Percentiles rank a stretch among this genome's conserved stretches.
These are phyloP conservation scores for Clonostachys rosea DNA, from an alignment of 2,329 filamentous ascomycete genomes.

Conservation along the genomic window DNA sequence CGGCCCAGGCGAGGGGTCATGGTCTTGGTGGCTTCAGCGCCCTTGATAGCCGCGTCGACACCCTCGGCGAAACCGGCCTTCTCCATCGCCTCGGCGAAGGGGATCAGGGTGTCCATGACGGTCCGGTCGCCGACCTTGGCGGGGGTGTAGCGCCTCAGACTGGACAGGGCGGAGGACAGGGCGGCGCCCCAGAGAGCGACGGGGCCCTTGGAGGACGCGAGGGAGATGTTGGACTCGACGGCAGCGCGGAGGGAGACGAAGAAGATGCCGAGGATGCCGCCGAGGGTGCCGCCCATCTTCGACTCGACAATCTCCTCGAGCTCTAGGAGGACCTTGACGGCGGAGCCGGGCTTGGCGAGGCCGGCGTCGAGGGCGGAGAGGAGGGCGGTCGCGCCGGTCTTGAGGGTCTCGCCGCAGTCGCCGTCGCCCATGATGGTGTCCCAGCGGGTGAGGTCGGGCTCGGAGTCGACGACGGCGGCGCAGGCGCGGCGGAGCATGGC, in stretches of 20 bases:
- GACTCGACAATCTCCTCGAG: constrained; percentile 51
- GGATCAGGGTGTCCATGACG: constrained; percentile 52
- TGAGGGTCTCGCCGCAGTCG: constrained; percentile 55
- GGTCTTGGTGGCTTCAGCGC: constrained; percentile 58
- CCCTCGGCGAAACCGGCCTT: constrained; percentile 48
- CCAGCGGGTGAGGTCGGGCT: constrained; percentile 59
- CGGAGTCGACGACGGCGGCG: constrained; percentile 47
- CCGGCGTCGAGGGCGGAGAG: constrained; percentile 39
- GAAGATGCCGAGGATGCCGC: constrained; percentile 50
- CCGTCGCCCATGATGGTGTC: constrained; percentile 56
- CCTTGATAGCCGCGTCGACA: constrained; percentile 53
- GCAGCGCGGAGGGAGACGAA: constrained; percentile 40
- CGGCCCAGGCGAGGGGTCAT: constrained; percentile 63
- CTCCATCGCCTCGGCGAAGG: constrained; percentile 42
- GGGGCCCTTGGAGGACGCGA: constrained; percentile 19
- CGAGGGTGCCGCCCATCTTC: constrained; percentile 48
- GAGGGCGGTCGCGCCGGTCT: constrained; percentile 43
- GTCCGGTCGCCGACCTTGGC: constrained; percentile 52
- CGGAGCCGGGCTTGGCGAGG: constrained; percentile 34
- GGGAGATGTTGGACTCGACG: constrained; percentile 27
- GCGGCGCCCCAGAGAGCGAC: constrained; percentile 36
- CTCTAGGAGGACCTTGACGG: constrained; percentile 39
- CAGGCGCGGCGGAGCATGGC: constrained; percentile 50
- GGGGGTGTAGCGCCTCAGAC: constrained; percentile 46
- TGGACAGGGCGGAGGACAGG: constrained; percentile 34